phyloP scores from a whole-genome alignment of 2,329 filamentous ascomycete species.

The Nemania bipapillata region DNA sequence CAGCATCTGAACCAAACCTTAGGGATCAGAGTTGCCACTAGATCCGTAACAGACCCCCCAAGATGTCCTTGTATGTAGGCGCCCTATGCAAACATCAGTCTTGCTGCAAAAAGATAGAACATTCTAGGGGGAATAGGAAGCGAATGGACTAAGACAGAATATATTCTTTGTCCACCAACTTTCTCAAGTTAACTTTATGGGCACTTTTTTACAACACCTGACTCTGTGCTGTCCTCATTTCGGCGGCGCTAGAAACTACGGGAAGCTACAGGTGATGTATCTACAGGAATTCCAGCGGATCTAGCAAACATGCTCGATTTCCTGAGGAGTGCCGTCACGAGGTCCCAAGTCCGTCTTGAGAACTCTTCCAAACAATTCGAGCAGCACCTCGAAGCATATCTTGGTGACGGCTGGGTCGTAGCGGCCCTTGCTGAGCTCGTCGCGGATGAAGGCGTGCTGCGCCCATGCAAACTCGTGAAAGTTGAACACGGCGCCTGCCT shows the following conservation, averaged over 20 bases:
- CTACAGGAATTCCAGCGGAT: neutral
- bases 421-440: constrained; percentile 91
- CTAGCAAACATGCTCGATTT: constrained; percentile 79
- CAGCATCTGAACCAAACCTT: neutral
- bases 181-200: neutral
- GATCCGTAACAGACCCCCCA: constrained; percentile 3
- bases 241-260: neutral
- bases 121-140: constrained; percentile 21
- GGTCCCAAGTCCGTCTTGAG: constrained; percentile 82
- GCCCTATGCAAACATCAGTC: constrained; percentile 18
- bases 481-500: constrained; percentile 76
- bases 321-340: constrained; percentile 67
- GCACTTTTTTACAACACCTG: neutral
- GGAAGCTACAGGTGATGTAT: constrained; percentile 5
- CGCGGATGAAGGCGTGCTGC: constrained; percentile 93
- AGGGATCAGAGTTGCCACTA: constrained; percentile 13
- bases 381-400: constrained; percentile 88
- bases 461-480: constrained; percentile 94
- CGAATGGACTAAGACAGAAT: neutral
- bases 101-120: constrained; percentile 14
- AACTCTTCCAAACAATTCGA: constrained; percentile 83
- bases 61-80: neutral
- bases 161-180: constrained; percentile 12
- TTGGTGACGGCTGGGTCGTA: constrained; percentile 89
- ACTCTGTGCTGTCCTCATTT: neutral